These are phyloP conservation scores for Lepidium aucheri DNA, from an alignment of 345 rosid species.

Conservation along the genomic window DNA sequence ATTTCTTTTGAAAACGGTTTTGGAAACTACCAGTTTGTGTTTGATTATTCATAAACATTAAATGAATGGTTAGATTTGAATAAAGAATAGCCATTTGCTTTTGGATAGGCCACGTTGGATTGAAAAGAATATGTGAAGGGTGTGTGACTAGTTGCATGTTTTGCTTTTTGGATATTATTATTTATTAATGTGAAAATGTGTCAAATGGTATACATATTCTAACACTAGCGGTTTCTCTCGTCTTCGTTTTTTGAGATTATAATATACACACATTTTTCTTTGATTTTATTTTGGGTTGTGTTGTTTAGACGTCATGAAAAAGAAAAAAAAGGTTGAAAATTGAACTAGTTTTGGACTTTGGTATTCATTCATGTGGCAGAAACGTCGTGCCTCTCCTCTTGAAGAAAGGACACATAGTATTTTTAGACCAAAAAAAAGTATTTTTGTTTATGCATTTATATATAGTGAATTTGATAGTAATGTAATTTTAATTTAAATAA, in stretches of 20 bases:
- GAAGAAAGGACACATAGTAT: no score
- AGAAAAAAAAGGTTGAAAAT: not conserved
- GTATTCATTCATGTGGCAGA: no score
- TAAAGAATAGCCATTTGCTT: conserved; percentile 3
- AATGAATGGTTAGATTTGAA: conserved; percentile 10
- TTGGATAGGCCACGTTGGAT: not conserved
- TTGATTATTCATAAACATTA: not conserved
- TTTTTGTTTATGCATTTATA: no score
- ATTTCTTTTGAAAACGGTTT: conserved; percentile 5
- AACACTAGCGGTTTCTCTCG: not conserved
- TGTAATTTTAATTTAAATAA: no score
- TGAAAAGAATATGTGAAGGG: conserved; percentile 14
- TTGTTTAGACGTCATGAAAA: not conserved
- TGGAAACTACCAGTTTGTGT: conserved; percentile 15
- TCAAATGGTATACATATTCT: not conserved
- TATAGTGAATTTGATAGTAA: no score
- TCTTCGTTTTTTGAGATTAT: not conserved
- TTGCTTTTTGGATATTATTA: conserved; percentile 1
- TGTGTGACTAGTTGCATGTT: conserved; percentile 21
- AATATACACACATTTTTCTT: not conserved
- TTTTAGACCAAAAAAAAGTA: no score
- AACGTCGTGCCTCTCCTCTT: no score
- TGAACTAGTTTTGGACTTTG: no score
- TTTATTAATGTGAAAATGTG: not conserved
- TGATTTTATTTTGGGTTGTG: no score